phyloP scores from a whole-genome alignment of 192 early-diverging fungal species.

The Chytriomyces sp. region DNA sequence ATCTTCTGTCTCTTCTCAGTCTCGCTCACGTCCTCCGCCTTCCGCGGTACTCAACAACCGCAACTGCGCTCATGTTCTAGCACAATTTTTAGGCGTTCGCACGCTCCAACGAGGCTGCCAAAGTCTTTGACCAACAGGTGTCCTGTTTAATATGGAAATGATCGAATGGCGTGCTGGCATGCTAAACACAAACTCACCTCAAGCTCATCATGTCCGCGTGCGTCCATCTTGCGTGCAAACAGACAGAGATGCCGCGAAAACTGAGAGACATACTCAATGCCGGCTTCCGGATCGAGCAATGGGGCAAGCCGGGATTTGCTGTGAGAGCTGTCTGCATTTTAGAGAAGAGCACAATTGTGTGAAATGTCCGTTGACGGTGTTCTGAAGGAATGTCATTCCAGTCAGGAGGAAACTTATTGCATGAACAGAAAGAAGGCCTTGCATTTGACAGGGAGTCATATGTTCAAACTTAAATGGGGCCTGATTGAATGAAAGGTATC shows the following conservation, averaged over 20 bases:
- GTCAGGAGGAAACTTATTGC: too few species aligned
- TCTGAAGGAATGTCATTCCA: too few species aligned
- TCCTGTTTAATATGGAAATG: not conserved
- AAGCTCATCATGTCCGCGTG: slow-evolving; percentile 15
- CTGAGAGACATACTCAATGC: slow-evolving; percentile 32
- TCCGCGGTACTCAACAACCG: slow-evolving; percentile 9
- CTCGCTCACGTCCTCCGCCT: not conserved
- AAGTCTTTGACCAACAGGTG: not conserved
- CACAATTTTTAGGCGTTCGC: not conserved
- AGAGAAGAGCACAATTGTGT: too few species aligned
- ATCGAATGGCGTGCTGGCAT: not conserved
- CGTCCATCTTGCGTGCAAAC: slow-evolving; percentile 30
- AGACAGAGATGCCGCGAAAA: slow-evolving; percentile 22
- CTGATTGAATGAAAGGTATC: too few species aligned
- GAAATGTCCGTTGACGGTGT: too few species aligned
- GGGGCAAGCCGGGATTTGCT: too few species aligned
- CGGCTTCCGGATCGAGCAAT: slow-evolving; percentile 25
- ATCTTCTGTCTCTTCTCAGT: too few species aligned
- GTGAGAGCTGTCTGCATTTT: too few species aligned
- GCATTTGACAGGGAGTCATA: too few species aligned
- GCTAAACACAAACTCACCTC: not conserved
- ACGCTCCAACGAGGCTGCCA: not conserved
- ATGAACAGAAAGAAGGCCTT: too few species aligned
- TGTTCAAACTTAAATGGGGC: too few species aligned
- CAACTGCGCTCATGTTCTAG: slow-evolving; percentile 6